Base-by-base conservation (phyloP, 2,329 filamentous ascomycete species). In the Botrytis squamosa region DNA sequence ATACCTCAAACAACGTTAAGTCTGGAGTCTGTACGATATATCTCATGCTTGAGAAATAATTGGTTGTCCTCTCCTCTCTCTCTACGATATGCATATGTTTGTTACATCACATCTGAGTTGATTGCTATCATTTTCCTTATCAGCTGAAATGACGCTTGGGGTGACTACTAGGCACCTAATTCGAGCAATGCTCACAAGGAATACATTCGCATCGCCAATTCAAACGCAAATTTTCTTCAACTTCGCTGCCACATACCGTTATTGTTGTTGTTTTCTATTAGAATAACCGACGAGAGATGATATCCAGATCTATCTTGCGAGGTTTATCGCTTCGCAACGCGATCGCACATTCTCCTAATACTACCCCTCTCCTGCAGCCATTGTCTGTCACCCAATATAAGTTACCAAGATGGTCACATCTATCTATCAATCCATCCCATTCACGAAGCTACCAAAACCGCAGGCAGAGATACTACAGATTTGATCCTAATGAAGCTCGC, bases 401-500 rank as follows among this genome's bases (percentile, higher is more conserved):
- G 18, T 38, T 44, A 46, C 49, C 64, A 40, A 44, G 18, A 68
- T 72, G 38, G 52, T 20, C 70, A 40, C 6, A 55, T 57, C 52
- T 49, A 18, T 46, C 36, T 10, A 25, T 57, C 10, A 36, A 66
- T 14, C 36, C 33, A 66, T 49, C 62, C 60, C 63, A 72, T 25
- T 75, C 72, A 52, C 74, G 42, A 70, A 42, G 59, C 33, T 64
- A 64, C 18, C 70, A 69, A 20, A 55, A 33, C 10, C 57, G 22
- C 38, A 66, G 42, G n/a, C 70, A 55, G 36, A 72, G 65, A 46
- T 66, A 78, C 63, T 71, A 67, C 38, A 71, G 71, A 57, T 79
- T 66, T 29, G 77, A 80, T 66, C 75, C 75, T 5, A 57, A 75
- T 22, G 72, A 77, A 62, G 73, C 72, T 42, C 68, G 60, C 36